Conservation (phyloP, 2,329 filamentous ascomycete species). For the Cercospora canescens region DNA sequence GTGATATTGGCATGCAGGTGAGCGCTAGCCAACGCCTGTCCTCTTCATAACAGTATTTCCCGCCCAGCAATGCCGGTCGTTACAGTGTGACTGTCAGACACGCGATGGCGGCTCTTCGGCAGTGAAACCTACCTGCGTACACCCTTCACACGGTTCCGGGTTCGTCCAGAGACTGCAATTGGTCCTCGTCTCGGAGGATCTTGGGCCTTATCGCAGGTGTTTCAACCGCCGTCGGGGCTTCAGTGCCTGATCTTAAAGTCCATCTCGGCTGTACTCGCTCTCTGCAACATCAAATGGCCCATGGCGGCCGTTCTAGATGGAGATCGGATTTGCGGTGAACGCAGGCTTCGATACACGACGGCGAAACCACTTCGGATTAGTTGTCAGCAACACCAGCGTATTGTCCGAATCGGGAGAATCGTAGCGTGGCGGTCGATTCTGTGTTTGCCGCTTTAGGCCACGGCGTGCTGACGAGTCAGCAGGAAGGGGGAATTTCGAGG, state of each 20-base stretch:
- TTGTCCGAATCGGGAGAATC: not conserved
- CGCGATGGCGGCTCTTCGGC: not conserved
- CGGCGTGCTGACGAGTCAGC: not conserved
- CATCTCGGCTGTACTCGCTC: not conserved
- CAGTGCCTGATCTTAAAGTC: not conserved
- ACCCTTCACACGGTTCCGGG: not conserved
- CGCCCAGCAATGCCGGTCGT: too few relatives aligned
- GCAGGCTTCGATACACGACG: not conserved
- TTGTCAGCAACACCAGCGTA: not conserved
- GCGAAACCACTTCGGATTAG: not conserved
- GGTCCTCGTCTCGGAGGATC: not conserved
- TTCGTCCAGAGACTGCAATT: not conserved
- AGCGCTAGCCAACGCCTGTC: too few relatives aligned
- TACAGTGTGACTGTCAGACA: not conserved
- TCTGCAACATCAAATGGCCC: not conserved
- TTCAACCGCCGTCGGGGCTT: not conserved
- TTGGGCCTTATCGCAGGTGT: not conserved
- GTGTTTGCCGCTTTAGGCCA: not conserved
- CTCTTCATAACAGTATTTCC: too few relatives aligned
- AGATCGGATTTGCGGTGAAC: not conserved
- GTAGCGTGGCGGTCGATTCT: not conserved
- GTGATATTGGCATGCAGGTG: not conserved
- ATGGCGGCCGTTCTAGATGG: not conserved
- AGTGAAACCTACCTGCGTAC: not conserved
- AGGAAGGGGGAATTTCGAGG: not conserved